These are phyloP conservation scores for Aspergillus brasiliensis DNA, from an alignment of 2,329 filamentous ascomycete species.

Conservation along the genomic window DNA sequence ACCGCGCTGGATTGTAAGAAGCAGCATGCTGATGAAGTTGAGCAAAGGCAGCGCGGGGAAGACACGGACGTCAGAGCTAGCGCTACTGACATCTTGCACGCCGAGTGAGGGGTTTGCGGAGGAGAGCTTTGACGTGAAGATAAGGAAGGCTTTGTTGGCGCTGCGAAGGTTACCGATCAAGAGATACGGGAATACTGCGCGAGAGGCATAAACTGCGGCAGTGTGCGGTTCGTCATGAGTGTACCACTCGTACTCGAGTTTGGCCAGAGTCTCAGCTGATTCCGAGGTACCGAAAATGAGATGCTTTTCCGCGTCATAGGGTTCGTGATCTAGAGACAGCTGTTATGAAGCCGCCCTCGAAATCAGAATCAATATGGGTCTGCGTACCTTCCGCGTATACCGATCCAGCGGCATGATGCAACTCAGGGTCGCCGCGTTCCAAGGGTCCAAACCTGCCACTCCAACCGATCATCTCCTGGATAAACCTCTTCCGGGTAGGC, in stretches of 20 bases:
- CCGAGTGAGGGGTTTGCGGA: conserved; percentile 62
- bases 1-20: conserved; percentile 81
- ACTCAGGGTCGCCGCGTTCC: conserved; percentile 87
- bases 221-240: conserved; percentile 83
- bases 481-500: conserved; percentile 89
- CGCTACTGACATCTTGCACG: conserved; percentile 78
- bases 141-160: conserved; percentile 77
- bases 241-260: conserved; percentile 94
- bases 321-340: conserved; percentile 68
- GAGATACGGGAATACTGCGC: conserved; percentile 87
- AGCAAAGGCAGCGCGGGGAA: conserved; percentile 91
- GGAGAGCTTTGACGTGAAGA: conserved; percentile 70
- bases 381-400: conserved; percentile 75
- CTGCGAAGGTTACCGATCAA: conserved; percentile 87
- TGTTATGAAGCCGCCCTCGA: conserved; percentile 11
- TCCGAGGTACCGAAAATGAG: conserved; percentile 85
- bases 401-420: conserved; percentile 87
- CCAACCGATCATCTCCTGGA: conserved; percentile 85
- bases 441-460: conserved; percentile 81
- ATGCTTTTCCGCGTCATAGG: conserved; percentile 91
- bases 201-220: conserved; percentile 80
- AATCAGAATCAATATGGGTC: neutral
- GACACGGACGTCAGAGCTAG: conserved; percentile 72
- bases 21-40: conserved; percentile 85
- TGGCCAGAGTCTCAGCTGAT: conserved; percentile 76